Evolutionary conservation across 306 rosid genomes (phyloP).

Genomic region (Rubus idaeus): DNA sequence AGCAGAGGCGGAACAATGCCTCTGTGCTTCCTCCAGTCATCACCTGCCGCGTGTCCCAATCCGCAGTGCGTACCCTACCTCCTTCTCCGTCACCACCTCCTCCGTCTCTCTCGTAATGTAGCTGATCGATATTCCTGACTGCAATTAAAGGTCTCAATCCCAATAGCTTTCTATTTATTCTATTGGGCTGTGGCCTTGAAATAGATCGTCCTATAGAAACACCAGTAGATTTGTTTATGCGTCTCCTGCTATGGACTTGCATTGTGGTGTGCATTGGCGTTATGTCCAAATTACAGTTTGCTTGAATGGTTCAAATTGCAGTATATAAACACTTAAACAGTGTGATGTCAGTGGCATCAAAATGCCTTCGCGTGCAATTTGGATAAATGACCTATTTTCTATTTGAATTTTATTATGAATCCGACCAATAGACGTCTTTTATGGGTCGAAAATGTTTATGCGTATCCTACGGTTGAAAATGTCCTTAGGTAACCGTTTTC

Average conservation of each 20-base stretch:
- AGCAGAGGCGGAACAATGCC: no score
- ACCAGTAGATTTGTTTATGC: not conserved
- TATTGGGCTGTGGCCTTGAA: constrained; percentile 14
- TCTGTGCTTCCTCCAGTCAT: constrained; percentile 32
- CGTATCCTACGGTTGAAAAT: not conserved
- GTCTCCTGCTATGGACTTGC: not conserved
- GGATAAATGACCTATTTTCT: not conserved
- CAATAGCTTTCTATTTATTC: no score
- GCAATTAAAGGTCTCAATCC: constrained; percentile 52
- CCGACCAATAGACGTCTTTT: not conserved
- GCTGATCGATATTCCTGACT: constrained; percentile 81
- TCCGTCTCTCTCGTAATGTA: constrained; percentile 61
- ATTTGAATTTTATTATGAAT: not conserved
- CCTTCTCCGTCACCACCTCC: constrained; percentile 16
- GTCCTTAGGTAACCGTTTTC: not conserved
- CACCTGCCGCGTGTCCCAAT: constrained; percentile 52
- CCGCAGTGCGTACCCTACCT: constrained; percentile 20
- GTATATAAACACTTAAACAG: no score
- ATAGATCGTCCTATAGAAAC: not conserved
- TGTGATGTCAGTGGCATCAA: not conserved
- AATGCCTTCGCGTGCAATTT: not conserved
- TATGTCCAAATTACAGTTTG: not conserved
- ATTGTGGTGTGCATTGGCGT: not conserved
- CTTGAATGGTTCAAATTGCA: not conserved
- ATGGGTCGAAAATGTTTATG: not conserved